These are phyloP conservation scores for Dittrichia graveolens DNA, from an alignment of 129 eudicot species.

Conservation along the genomic window DNA sequence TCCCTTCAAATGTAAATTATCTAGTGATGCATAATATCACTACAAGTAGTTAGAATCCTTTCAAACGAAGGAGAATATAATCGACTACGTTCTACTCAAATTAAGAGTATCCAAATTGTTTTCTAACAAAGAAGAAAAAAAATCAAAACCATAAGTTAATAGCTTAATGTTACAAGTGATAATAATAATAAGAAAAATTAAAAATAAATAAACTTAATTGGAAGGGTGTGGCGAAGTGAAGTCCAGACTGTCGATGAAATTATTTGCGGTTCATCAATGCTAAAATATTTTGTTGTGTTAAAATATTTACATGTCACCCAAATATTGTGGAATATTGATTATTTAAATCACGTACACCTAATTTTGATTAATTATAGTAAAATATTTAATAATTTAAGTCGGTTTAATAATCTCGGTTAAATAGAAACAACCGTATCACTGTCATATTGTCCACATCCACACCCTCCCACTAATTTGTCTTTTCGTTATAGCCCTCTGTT, in stretches of 20 bases:
- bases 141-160: too few relatives aligned
- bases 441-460: conserved; percentile 38
- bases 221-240: conserved; percentile 32
- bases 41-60: too few relatives aligned
- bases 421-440: conserved; percentile 41
- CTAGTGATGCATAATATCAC: too few relatives aligned
- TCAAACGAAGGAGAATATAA: not conserved
- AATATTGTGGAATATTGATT: conserved; percentile 22
- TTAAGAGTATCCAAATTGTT: too few relatives aligned
- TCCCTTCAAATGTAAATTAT: too few relatives aligned
- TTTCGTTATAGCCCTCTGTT: conserved; percentile 9
- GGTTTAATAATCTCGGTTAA: conserved; percentile 27
- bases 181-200: not conserved
- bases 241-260: conserved; percentile 43
- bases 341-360: conserved; percentile 21
- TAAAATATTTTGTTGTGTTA: conserved; percentile 11
- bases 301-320: conserved; percentile 9
- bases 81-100: not conserved
- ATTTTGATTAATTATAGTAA: conserved; percentile 9
- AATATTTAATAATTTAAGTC: conserved; percentile 19
- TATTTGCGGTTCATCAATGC: conserved; percentile 37
- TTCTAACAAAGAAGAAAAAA: too few relatives aligned
- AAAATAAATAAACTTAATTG: not conserved
- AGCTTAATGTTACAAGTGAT: not conserved
- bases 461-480: conserved; percentile 25